Percentiles rank a stretch among this genome's conserved stretches.
Conservation (phyloP, 2,329 filamentous ascomycete species). For the Alternaria metachromatica region DNA sequence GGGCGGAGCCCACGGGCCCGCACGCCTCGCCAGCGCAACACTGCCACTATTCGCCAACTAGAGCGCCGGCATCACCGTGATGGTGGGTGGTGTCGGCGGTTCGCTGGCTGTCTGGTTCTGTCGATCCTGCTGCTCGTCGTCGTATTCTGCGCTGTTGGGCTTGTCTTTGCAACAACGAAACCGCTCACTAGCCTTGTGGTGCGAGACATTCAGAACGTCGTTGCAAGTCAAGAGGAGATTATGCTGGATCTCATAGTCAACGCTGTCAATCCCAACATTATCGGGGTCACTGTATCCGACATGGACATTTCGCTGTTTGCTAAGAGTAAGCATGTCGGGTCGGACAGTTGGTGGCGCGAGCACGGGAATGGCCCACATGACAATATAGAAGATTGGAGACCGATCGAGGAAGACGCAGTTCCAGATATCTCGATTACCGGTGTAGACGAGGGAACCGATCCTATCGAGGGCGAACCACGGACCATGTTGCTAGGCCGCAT, state of each 20-base stretch:
- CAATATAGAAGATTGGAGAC: conserved; percentile 36
- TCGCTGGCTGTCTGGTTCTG: conserved; percentile 87
- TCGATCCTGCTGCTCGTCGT: conserved; percentile 81
- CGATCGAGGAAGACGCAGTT: conserved; percentile 20
- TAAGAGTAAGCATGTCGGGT: conserved; percentile 87
- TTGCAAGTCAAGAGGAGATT: conserved; percentile 92
- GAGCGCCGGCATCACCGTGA: conserved; percentile 68
- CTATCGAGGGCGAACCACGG: conserved; percentile 69
- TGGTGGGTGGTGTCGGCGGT: conserved; percentile 69
- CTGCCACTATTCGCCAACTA: conserved; percentile 68
- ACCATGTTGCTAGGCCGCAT: conserved; percentile 94
- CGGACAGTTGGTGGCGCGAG: conserved; percentile 54
- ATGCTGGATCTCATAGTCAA: conserved; percentile 91
- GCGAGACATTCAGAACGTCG: conserved; percentile 82
- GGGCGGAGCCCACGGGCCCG: conserved; percentile 64
- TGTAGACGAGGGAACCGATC: conserved; percentile 65
- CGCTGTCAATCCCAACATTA: conserved; percentile 91
- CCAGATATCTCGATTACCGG: conserved; percentile 21
- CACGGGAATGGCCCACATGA: conserved; percentile 36
- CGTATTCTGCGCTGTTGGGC: conserved; percentile 82
- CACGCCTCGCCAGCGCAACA: conserved; percentile 59
- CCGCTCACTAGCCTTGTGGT: conserved; percentile 81
- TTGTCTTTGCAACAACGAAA: conserved; percentile 91
- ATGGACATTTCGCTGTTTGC: conserved; percentile 94
- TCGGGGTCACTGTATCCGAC: conserved; percentile 83